Base-by-base conservation (phyloP, 2,329 filamentous ascomycete genomes). In the Ilyonectria sp. region DNA sequence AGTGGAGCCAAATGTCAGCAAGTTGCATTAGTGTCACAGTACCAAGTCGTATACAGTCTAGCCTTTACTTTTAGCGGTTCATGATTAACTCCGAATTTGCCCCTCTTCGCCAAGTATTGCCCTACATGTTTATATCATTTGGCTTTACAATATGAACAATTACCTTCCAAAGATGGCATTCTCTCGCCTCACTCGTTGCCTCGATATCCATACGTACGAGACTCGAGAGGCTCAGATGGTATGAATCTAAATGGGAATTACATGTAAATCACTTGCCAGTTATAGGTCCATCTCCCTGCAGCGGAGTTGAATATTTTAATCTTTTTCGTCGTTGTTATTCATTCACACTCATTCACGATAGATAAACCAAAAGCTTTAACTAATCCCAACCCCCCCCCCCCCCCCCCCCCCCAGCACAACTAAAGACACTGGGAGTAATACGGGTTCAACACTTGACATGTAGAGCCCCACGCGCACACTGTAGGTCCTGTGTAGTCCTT, bases 341-440 rank as follows among this genome's bases (percentile, higher is more conserved):
- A 43, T 43, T 43, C 37, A 15, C 17, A 15, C 15, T 40, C 40
- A 8, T 8, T 43, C 3, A n/a, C 15, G 6, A 43, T 43, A 8
- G 15, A 43, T 3, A 43, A 17, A 3, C 11, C 11, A 8, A 6
- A 8, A 19, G n/a, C 40, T 8, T 23, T 53, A 6, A 13, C 11
- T 33, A 9, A 9, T 4, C 31, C 31, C 8, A 33, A n/a, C n/a
- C n/a, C n/a, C n/a, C n/a, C n/a, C n/a, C n/a, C n/a, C n/a, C n/a
- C n/a, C n/a, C n/a, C n/a, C n/a, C n/a, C n/a, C n/a, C n/a, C n/a
- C 31, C 3, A 35, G 10, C 6, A 35, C 19, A 58, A 55, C 69
- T 56, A 74, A 10, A 74, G 60, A 35, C 72, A 74, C 21, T 74
- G 72, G 1, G 43, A 71, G 19, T 74, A 74, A 10, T 65, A 74